Percentiles rank a stretch among this genome's conserved stretches.
phyloP scores from a whole-genome alignment of 179 eudicot species.

The Spergularia azorica region DNA sequence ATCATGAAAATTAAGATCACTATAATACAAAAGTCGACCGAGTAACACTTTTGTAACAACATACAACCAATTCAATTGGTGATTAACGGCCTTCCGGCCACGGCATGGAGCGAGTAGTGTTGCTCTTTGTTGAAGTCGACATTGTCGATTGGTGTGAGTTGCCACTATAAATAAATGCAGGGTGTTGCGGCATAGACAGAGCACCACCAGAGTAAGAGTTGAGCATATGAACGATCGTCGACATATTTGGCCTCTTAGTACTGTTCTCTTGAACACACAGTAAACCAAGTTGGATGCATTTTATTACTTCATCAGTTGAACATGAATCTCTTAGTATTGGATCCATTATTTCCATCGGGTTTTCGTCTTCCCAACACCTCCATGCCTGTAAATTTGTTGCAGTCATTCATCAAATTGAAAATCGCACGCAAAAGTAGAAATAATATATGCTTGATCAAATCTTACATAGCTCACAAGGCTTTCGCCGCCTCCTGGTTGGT shows the following conservation, averaged over 20 bases:
- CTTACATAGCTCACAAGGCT: slow-evolving; percentile 37
- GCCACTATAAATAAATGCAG: slow-evolving; percentile 12
- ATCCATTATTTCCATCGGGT: slow-evolving; percentile 19
- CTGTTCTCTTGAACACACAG: slow-evolving; percentile 23
- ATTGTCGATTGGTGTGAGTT: neutral
- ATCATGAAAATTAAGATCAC: too few species aligned
- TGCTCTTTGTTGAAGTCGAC: neutral
- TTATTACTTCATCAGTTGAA: slow-evolving; percentile 14
- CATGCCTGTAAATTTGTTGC: slow-evolving; percentile 20
- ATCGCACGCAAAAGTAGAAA: neutral
- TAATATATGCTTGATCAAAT: neutral
- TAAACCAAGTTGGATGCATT: slow-evolving; percentile 21
- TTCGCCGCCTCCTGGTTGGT: slow-evolving; percentile 18
- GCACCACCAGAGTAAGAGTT: neutral
- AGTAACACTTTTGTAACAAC: too few species aligned
- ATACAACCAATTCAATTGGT: too few species aligned
- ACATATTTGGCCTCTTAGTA: slow-evolving; percentile 20
- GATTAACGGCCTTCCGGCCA: neutral
- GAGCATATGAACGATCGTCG: slow-evolving; percentile 7
- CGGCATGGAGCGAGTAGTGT: neutral
- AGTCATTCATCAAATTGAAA: neutral
- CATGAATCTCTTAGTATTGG: slow-evolving; percentile 8
- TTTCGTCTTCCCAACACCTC: slow-evolving; percentile 20
- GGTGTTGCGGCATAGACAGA: slow-evolving; percentile 17
- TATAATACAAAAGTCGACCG: too few species aligned